phyloP scores from a whole-genome alignment of 306 rosid genomes.

The Luffa aegyptiaca region DNA sequence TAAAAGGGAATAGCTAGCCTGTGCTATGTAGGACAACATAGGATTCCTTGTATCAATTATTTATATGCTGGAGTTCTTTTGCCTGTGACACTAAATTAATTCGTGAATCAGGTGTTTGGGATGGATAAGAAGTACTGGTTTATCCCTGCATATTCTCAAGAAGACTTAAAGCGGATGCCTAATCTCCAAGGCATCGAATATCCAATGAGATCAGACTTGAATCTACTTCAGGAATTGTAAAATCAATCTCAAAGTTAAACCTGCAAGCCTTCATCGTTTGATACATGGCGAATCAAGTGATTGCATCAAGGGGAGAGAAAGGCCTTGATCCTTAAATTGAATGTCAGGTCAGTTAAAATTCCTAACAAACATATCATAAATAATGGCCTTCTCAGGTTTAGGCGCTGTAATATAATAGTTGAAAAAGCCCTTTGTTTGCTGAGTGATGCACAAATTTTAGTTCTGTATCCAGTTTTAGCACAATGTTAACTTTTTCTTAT shows the following conservation, averaged over 20 bases:
- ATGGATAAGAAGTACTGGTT: constrained; percentile 53
- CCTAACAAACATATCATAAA: background rate
- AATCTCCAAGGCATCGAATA: constrained; percentile 55
- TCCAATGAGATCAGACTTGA: constrained; percentile 35
- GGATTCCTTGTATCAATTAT: background rate
- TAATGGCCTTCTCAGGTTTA: background rate
- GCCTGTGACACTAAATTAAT: background rate
- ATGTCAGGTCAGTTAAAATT: background rate
- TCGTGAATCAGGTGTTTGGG: constrained; percentile 49
- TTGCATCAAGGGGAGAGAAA: background rate
- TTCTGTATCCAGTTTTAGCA: background rate
- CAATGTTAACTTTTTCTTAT: background rate
- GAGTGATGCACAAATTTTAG: background rate
- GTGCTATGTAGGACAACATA: background rate
- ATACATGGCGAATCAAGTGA: background rate
- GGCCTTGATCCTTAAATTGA: background rate
- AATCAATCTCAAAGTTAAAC: background rate
- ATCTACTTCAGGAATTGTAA: constrained; percentile 39
- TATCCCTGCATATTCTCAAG: constrained; percentile 52
- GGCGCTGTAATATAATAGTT: background rate
- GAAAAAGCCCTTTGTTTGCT: background rate
- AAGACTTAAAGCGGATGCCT: constrained; percentile 44
- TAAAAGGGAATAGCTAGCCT: background rate
- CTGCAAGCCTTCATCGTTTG: background rate
- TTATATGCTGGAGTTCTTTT: background rate